Evolutionary conservation across 2,329 filamentous ascomycete genomes (phyloP).

Genomic region (Cryphonectria nitschkei): DNA sequence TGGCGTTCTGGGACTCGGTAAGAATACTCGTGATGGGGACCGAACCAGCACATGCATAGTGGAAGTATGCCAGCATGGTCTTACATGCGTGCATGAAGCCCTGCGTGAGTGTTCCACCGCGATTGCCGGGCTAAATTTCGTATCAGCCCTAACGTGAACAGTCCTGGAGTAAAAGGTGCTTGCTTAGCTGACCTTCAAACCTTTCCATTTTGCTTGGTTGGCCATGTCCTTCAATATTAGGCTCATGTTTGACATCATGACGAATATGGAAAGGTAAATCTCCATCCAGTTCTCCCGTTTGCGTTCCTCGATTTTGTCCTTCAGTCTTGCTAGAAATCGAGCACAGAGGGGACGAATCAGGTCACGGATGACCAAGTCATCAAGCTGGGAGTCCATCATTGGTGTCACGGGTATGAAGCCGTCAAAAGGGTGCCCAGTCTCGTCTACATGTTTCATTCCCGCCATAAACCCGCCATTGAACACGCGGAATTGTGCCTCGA

Average conservation of each 20-base stretch:
- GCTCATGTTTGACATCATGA: conserved; percentile 4
- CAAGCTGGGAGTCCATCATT: neutral
- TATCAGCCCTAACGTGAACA: neutral
- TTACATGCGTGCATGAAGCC: conserved; percentile 2
- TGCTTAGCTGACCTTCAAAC: neutral
- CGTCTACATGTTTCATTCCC: neutral
- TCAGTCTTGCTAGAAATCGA: neutral
- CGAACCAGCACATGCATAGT: neutral
- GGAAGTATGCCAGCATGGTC: neutral
- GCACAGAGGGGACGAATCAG: neutral
- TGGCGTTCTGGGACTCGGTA: neutral
- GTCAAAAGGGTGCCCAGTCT: neutral
- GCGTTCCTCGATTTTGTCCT: neutral
- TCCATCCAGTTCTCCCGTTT: neutral
- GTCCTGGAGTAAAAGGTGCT: neutral
- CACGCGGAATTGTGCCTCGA: neutral
- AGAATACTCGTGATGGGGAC: neutral
- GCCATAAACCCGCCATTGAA: neutral
- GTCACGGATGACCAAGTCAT: conserved; percentile 2
- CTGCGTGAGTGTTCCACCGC: neutral
- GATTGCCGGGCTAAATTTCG: neutral
- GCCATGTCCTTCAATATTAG: conserved; percentile 1
- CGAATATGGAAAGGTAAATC: neutral
- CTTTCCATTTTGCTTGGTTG: neutral
- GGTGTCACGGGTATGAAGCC: conserved; percentile 1